These are phyloP conservation scores for Pleomassaria siparia DNA, from an alignment of 2,329 filamentous ascomycete genomes.

Conservation along the genomic window DNA sequence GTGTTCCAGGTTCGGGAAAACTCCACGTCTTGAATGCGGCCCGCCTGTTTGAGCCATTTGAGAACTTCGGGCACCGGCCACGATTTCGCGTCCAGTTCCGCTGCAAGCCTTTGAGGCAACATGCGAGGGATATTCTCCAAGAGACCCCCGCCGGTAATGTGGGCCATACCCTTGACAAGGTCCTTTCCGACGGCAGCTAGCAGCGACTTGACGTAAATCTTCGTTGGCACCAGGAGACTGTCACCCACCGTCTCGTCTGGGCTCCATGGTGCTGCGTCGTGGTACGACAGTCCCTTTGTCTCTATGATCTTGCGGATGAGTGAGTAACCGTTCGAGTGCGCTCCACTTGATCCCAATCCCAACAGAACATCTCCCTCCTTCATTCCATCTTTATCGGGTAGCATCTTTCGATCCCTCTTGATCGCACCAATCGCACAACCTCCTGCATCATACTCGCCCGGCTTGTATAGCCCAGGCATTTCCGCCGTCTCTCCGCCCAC, in stretches of 20 bases:
- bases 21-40: constrained; percentile 73
- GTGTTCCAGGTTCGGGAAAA: constrained; percentile 95
- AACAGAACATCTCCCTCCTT: constrained; percentile 78
- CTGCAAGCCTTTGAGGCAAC: constrained; percentile 76
- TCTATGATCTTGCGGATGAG: constrained; percentile 90
- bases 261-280: constrained; percentile 76
- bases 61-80: constrained; percentile 83
- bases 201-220: constrained; percentile 87
- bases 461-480: constrained; percentile 93
- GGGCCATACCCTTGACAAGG: constrained; percentile 86
- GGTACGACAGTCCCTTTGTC: constrained; percentile 69
- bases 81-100: constrained; percentile 73
- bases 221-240: constrained; percentile 82
- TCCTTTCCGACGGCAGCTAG: constrained; percentile 64
- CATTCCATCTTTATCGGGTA: constrained; percentile 80
- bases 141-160: constrained; percentile 94
- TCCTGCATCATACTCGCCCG: constrained; percentile 88
- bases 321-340: constrained; percentile 97
- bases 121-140: constrained; percentile 93
- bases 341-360: constrained; percentile 79
- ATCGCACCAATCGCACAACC: constrained; percentile 89
- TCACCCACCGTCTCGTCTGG: constrained; percentile 64
- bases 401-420: constrained; percentile 61
- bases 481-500: constrained; percentile 98
- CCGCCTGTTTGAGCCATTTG: constrained; percentile 75